Base-by-base conservation (phyloP, 768 basidiomycete genomes). In the Ramaria sp. region DNA sequence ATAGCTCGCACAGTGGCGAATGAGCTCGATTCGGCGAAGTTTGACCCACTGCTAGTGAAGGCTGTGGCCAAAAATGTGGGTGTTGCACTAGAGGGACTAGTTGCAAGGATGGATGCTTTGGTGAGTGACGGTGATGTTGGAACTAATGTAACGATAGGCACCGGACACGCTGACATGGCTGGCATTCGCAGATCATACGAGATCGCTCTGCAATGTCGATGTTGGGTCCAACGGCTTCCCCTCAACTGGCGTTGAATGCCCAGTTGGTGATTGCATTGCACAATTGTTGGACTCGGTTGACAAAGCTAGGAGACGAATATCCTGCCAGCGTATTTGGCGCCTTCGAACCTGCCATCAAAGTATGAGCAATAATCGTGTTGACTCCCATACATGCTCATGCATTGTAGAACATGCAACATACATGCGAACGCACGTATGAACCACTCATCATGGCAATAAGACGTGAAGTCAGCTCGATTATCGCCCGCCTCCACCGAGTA, bases 11-110 rank as follows among this genome's bases (percentile, higher is more conserved):
- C 80, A 1, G 75, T 94, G 20, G 81, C 82, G 27, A 98, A 98
- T 67, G 96, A 98, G 64, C 79, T 99, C 4, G 93, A 97, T 68
- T 82, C 91, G 1, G 91, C 91, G 13, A 78, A 84, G 60, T 96
- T 95, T 66, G 96, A 99, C 70, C 95, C 95, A 0, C 68, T 98
- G 38, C 73, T 99, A 13, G 82, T 91, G 11, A 79, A 78, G 58
- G 76, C 83, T 6, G 84, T 96, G 7, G 90, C 93, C 13, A 85
- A 83, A 67, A 85, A 82, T 65, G 82, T 80, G 0, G 76, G 76
- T 10, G 72, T 78, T 2, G 81, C 83, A 55, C 65, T 98, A 48
- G 90, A 92, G n/a, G 76, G 73, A 59, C 73, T 91, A 62, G 64
- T 81, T 20, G 73, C 76, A 6, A 77, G 84, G 57, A 69, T 80